Evolutionary conservation across 805 yeast species (phyloP).

Genomic region (Teunomyces gatunensis): DNA sequence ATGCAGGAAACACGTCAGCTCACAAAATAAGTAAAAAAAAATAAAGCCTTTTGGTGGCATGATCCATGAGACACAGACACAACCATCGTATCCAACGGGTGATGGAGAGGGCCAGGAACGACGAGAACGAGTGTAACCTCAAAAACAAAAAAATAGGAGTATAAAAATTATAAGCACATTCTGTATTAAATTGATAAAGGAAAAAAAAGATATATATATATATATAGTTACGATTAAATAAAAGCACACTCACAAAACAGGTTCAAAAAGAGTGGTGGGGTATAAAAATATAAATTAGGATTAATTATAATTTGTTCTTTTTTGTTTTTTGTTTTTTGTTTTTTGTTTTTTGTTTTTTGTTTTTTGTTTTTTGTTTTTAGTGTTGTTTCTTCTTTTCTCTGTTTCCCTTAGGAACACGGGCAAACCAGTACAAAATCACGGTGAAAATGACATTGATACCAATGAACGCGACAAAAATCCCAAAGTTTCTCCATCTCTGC

Average conservation of each 20-base stretch:
- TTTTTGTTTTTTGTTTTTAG: neutral
- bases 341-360: too few relatives aligned
- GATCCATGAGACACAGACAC: neutral
- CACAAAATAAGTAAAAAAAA: neutral
- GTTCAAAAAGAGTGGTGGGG: neutral
- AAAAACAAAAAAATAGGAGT: neutral
- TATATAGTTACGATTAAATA: neutral
- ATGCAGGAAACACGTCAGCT: neutral
- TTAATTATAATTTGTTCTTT: neutral
- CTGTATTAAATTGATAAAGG: neutral
- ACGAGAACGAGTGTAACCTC: neutral
- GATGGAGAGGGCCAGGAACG: neutral
- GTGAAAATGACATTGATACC: conserved; percentile 32
- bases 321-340: too few relatives aligned
- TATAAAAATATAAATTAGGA: neutral
- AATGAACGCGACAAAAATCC: conserved; percentile 44
- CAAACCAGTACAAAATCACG: conserved; percentile 51
- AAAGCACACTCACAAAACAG: neutral
- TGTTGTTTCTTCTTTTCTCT: conserved; percentile 21
- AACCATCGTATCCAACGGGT: neutral
- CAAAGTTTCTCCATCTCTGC: conserved; percentile 68
- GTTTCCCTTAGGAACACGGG: conserved; percentile 70
- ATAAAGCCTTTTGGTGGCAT: neutral
- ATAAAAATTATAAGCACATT: neutral
- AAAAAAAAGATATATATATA: neutral